Evolutionary conservation across 495 filamentous ascomycete genomes (phyloP), one percentile per base, ranked within the genome.

Genomic region (Tricharina praecox): DNA sequence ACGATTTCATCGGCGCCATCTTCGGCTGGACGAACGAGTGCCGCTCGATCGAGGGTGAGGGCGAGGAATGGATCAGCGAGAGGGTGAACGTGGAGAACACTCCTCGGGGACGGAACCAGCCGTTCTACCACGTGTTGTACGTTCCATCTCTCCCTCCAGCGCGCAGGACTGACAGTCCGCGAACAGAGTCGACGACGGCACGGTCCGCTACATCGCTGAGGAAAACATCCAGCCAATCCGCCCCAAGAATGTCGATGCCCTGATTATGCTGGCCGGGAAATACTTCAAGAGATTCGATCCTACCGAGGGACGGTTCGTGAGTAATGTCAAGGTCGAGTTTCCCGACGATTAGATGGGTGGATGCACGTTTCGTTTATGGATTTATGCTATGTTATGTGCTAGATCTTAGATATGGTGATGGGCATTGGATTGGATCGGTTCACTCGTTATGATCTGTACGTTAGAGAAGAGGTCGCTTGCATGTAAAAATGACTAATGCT

Each of bases 241-340:
- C 33, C 65, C 65, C 28, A 58, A 53, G 33, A 61, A 73, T 13
- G 66, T 75, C 0, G 59, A 64, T 9, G 66, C 67, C 3, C 64
- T 93, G 43, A 70, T 79, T 51, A 66, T 66, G 41, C 67, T 88
- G 51, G 86, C 86, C 2, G 90, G 90, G 9, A 80, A 77, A 55
- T 79, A 82, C 63, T 95, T 96, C 57, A 94, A 85, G 65, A 70
- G 87, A 16, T 95, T 84, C 75, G 83, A 93, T 62, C 53, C 59
- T 25, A 63, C 62, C n/a, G 66, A 57, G 0, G 68, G 72, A 44
- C 67, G 64, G 1, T 97, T 97, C 68, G 70, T 94, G 4, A 90
- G 84, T 53, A 96, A 95, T 62, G 70, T 93, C 19, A 67, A 61
- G 55, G 85, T 90, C 53, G 76, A 84, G 52, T 95, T 85, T 62